Evolutionary conservation across 2,329 filamentous ascomycete genomes (phyloP).

Genomic region (Penicillium polonicum): DNA sequence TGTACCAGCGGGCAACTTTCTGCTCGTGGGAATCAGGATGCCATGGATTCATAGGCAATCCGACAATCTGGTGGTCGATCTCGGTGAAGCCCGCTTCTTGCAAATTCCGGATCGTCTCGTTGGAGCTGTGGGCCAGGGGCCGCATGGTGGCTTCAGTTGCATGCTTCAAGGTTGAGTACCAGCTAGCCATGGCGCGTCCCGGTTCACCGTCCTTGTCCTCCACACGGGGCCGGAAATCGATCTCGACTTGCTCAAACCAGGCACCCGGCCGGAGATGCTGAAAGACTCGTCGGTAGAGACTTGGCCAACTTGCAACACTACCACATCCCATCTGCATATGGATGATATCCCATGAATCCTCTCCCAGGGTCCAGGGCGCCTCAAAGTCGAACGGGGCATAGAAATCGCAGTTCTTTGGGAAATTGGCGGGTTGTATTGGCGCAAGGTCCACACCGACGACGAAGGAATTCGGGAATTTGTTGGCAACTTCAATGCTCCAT

Average conservation of each 20-base stretch:
- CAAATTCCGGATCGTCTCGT: constrained; percentile 60
- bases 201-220: constrained; percentile 45
- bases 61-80: constrained; percentile 67
- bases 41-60: constrained; percentile 74
- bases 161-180: constrained; percentile 67
- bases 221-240: constrained; percentile 75
- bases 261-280: constrained; percentile 72
- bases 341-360: constrained; percentile 76
- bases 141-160: constrained; percentile 66
- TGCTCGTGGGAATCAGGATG: constrained; percentile 62
- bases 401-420: constrained; percentile 68
- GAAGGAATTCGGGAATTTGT: constrained; percentile 60
- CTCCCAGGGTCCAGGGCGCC: constrained; percentile 66
- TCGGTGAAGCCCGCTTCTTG: constrained; percentile 74
- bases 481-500: constrained; percentile 84
- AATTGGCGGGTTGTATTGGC: constrained; percentile 64
- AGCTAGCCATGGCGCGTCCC: constrained; percentile 60
- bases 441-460: constrained; percentile 63
- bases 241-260: constrained; percentile 86
- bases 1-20: constrained; percentile 78
- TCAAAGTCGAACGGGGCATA: constrained; percentile 73
- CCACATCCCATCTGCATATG: constrained; percentile 78
- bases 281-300: constrained; percentile 69
- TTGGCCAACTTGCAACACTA: constrained; percentile 72
- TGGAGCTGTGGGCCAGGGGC: constrained; percentile 63